Base-by-base conservation (phyloP, 495 filamentous ascomycete species). In the Talaromyces trachyspermus region DNA sequence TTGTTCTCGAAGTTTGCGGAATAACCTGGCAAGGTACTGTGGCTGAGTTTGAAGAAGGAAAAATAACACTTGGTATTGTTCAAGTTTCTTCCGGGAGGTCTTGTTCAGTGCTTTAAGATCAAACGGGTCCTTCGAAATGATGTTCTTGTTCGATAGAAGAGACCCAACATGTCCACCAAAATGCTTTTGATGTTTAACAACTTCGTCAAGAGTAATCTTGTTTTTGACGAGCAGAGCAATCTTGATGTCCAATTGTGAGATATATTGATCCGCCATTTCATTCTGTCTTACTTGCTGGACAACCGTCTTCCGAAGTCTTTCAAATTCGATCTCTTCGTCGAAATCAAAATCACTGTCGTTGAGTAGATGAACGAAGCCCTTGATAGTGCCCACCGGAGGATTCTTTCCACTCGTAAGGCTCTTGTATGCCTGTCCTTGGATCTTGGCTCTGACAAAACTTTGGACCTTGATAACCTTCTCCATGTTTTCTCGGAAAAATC, bases 341-440 rank as follows among this genome's bases (percentile, higher is more conserved):
- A 99, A 99, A 57, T 99, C 92, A 54, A 99, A 95, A 56, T 95
- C 89, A 55, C 88, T 95, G 64, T 99, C 92, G 59, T 97, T 99
- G 39, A 99, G 78, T 20, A 99, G 75, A 66, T 99, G 92, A 4
- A 99, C 89, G 55, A 97, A 97, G 54, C 91, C 90, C 67, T 97
- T 95, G 54, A 99, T 85, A 0, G 94, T 95, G 36, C 88, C 85
- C 43, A 97, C 89, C 3, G 94, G 92, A 39, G 92, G 92, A 56
- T 97, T 97, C 65, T 95, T 95, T n/a, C 94, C 92, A 25, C 80
- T 89, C 5, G 89, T 95, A 54, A 95, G 72, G 57, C 84, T 91
- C 74, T 95, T 96, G 71, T 98, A 98, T 1, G 94, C 94, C 64
- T 97, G 88, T 5, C 92, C 92, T 66, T 97, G 94, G 42, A 96